Percentiles rank a stretch among this genome's conserved stretches.
Evolutionary conservation across 805 yeast genomes (phyloP).

Genomic region (Zygosaccharomyces pseudorouxii): DNA sequence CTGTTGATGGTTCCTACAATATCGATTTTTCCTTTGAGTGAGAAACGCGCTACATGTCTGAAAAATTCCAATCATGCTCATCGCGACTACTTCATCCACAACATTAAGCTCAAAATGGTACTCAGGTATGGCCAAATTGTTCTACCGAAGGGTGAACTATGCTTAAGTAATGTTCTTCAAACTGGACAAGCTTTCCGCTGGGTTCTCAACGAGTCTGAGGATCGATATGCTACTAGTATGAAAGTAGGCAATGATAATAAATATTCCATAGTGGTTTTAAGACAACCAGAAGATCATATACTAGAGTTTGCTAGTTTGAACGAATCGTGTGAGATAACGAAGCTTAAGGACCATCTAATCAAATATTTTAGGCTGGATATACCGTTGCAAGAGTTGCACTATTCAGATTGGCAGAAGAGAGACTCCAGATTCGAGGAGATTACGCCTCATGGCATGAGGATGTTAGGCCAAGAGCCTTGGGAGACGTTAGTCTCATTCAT

Average conservation of each 20-base stretch:
- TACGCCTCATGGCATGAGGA: conserved; percentile 62
- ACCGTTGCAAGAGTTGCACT: conserved; percentile 49
- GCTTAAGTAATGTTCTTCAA: conserved; percentile 46
- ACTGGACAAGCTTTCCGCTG: conserved; percentile 36
- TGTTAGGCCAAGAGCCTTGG: conserved; percentile 95
- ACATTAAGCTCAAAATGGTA: conserved; percentile 3
- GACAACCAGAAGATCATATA: conserved; percentile 50
- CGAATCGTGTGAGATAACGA: conserved; percentile 26
- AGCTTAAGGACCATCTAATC: conserved; percentile 41
- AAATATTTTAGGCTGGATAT: conserved; percentile 71
- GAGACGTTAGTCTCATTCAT: conserved; percentile 86
- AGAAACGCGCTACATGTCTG: conserved; percentile 8
- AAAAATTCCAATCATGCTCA: conserved; percentile 4
- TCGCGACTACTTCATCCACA: neutral
- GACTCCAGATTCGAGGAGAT: conserved; percentile 48
- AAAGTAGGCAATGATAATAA: conserved; percentile 25
- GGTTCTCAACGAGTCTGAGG: conserved; percentile 23
- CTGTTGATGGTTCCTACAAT: neutral
- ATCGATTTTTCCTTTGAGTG: neutral
- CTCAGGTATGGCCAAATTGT: conserved; percentile 13
- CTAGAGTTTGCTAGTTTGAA: conserved; percentile 47
- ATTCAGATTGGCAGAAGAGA: conserved; percentile 50
- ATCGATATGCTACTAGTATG: conserved; percentile 27
- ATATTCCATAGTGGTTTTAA: conserved; percentile 58
- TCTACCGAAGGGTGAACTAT: conserved; percentile 22